Percentiles rank a stretch among this genome's conserved stretches.
phyloP scores from a whole-genome alignment of 768 basidiomycete species.

The Xanthoconium purpureum region DNA sequence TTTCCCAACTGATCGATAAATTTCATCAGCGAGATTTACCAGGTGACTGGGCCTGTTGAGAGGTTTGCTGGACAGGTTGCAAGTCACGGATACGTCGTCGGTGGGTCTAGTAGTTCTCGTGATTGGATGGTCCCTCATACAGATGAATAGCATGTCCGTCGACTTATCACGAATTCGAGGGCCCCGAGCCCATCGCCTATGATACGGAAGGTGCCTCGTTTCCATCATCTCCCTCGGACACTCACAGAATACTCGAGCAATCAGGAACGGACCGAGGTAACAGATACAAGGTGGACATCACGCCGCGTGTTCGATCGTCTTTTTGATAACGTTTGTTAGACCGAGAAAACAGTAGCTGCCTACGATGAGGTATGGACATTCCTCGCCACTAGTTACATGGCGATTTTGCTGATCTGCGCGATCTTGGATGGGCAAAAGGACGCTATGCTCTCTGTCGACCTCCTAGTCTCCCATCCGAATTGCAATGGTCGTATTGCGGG shows the following conservation, averaged over 20 bases:
- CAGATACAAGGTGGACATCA: constrained; percentile 66
- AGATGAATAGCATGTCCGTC: constrained; percentile 66
- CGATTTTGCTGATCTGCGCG: neutral
- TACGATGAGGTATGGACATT: constrained; percentile 71
- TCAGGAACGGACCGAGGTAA: constrained; percentile 89
- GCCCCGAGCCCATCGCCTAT: constrained; percentile 85
- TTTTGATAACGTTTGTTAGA: constrained; percentile 41
- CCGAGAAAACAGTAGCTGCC: constrained; percentile 82
- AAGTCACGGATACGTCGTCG: constrained; percentile 80
- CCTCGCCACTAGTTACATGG: neutral
- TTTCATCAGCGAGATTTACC: constrained; percentile 87
- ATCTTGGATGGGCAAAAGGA: constrained; percentile 48
- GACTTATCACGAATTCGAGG: constrained; percentile 89
- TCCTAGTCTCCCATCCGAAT: constrained; percentile 66
- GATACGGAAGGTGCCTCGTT: constrained; percentile 67
- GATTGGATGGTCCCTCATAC: neutral
- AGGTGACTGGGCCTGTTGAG: constrained; percentile 96
- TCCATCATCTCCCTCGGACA: neutral
- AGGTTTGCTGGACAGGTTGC: constrained; percentile 87
- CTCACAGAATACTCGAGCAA: neutral
- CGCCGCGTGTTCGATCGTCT: neutral
- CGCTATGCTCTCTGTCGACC: constrained; percentile 70
- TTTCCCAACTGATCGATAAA: neutral
- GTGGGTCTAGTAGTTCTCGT: constrained; percentile 38
- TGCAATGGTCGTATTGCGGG: constrained; percentile 92